These are phyloP conservation scores for Claviceps purpurea DNA, from an alignment of 2,329 filamentous ascomycete genomes.

Conservation along the genomic window DNA sequence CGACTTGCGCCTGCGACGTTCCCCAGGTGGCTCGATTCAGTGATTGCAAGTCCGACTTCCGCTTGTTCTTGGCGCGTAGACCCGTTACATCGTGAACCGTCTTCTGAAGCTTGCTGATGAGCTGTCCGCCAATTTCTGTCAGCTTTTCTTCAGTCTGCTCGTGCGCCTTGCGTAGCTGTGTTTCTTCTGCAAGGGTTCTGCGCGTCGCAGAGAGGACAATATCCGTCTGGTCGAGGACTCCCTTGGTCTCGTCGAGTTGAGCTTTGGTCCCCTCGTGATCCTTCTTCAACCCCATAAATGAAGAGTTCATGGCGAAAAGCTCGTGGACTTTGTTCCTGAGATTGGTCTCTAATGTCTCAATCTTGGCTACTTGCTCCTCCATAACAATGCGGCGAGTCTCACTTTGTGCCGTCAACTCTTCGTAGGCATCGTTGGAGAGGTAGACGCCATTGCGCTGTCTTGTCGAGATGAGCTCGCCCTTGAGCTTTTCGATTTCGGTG, in stretches of 20 bases:
- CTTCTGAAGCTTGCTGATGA: constrained; percentile 64
- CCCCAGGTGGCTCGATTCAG: constrained; percentile 71
- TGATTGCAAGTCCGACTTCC: constrained; percentile 71
- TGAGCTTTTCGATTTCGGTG: constrained; percentile 83
- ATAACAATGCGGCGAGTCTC: constrained; percentile 83
- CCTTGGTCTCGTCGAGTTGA: constrained; percentile 65
- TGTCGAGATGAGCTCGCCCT: constrained; percentile 85
- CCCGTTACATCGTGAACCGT: constrained; percentile 72
- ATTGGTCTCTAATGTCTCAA: constrained; percentile 83
- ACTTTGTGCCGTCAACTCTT: constrained; percentile 82
- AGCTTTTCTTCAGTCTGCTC: constrained; percentile 72
- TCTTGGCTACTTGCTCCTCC: constrained; percentile 84
- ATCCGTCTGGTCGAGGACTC: constrained; percentile 76
- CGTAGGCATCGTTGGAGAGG: constrained; percentile 74
- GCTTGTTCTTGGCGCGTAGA: constrained; percentile 72
- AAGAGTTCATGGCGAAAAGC: constrained; percentile 71
- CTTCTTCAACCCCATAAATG: constrained; percentile 78
- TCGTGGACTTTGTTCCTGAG: constrained; percentile 90
- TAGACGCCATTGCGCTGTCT: constrained; percentile 92
- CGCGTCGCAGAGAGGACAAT: constrained; percentile 66
- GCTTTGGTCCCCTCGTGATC: constrained; percentile 68
- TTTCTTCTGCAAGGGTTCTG: constrained; percentile 67
- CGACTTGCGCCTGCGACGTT: constrained; percentile 60
- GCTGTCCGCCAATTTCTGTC: constrained; percentile 54
- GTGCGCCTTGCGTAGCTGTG: constrained; percentile 66